Base-by-base conservation (phyloP, 2,329 filamentous ascomycete genomes). In the Ciborinia camelliae region DNA sequence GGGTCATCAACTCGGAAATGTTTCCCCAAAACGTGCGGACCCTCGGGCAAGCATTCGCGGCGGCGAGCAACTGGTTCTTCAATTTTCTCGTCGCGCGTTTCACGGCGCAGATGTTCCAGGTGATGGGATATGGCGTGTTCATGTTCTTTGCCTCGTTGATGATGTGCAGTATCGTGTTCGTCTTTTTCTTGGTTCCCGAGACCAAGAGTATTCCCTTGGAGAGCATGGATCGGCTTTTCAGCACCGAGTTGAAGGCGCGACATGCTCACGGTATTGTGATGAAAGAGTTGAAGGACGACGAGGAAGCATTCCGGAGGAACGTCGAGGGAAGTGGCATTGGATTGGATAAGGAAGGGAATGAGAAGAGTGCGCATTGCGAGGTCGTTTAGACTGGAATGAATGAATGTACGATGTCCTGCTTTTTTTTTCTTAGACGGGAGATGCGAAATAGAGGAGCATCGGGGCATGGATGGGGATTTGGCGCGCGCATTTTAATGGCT, bases 61-160 rank as follows among this genome's bases (percentile, higher is more conserved):
- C 88, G 0, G 85, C 85, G 3, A 88, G 84, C 76, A 90, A 91
- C 76, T 91, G 89, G 89, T 75, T 76, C 68, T 75, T 79, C 77
- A 90, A 90, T 75, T 90, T 90, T 74, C 81, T 90, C 73, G 83
- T 90, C 69, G 82, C 82, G 0, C 81, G 87, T 14, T 90, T 88
- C 78, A 90, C 86, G 0, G 86, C 83, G 32, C 84, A 88, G 68
- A 89, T 89, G 85, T 84, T 86, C 69, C 73, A 78, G 28, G 75
- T 78, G 10, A 82, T 84, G 80, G 77, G 78, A n/a, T 89, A 84
- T 69, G 87, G 86, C 30, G 86, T 88, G 0, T 90, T 88, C 75
- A 84, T 89, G 70, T 88, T 90, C 80, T 90, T 90, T 68, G 86
- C 85, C 1, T 79, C 81, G 0, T 78, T 89, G 54, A 88, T 88